A percentile compares a stretch with the other conserved stretches of the same genome.
phyloP scores from a whole-genome alignment of 305 asterid genomes.

The Solanum aculeatissimum region DNA sequence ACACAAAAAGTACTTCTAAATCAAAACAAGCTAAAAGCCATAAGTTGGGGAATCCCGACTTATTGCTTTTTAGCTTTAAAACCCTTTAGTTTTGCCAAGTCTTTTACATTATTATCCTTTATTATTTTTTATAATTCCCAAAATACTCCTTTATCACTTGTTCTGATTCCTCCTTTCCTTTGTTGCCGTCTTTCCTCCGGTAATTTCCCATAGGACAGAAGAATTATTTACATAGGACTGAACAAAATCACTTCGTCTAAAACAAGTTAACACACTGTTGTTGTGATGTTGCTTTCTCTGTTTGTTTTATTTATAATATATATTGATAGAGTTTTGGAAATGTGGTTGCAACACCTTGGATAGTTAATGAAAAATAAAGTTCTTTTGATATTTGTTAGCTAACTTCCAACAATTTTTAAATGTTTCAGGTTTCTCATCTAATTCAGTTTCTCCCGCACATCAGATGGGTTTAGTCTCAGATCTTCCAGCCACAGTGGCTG shows the following conservation, averaged over 20 bases:
- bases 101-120: too few relatives aligned
- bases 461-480: constrained; percentile 24
- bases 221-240: background rate
- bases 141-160: too few relatives aligned
- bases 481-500: constrained; percentile 37
- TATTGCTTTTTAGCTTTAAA: too few relatives aligned
- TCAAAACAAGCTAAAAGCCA: too few relatives aligned
- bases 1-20: too few relatives aligned
- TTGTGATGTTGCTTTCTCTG: background rate
- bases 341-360: background rate
- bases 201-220: too few relatives aligned
- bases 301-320: background rate
- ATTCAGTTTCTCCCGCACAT: constrained; percentile 27
- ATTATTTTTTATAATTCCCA: too few relatives aligned
- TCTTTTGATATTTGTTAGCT: background rate
- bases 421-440: constrained; percentile 20
- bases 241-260: background rate
- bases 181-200: too few relatives aligned
- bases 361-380: background rate
- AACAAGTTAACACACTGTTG: background rate
- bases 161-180: too few relatives aligned
- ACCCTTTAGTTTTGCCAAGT: too few relatives aligned
- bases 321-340: background rate
- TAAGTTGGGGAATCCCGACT: too few relatives aligned
- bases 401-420: background rate